These are phyloP conservation scores for Fusarium stilboides DNA, from an alignment of 2,329 filamentous ascomycete genomes.

Conservation along the genomic window DNA sequence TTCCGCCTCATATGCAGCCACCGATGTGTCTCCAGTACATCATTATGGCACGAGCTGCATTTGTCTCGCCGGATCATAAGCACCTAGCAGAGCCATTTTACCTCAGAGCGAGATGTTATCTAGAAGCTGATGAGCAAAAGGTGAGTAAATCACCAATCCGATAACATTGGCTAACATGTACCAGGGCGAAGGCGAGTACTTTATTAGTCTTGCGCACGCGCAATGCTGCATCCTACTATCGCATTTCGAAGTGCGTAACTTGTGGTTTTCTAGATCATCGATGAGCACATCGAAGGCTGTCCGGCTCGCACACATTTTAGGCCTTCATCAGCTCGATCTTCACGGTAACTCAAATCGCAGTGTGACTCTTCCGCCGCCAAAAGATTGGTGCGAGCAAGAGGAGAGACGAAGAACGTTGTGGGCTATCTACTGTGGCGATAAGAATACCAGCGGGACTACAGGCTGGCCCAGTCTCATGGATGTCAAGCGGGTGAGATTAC, in stretches of 20 bases:
- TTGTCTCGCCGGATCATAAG: constrained; percentile 23
- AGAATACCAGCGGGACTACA: constrained; percentile 86
- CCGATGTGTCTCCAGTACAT: constrained; percentile 49
- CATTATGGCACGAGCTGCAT: constrained; percentile 41
- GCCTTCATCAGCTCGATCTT: constrained; percentile 81
- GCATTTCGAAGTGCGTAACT: constrained; percentile 83
- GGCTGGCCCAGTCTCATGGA: constrained; percentile 89
- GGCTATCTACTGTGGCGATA: constrained; percentile 83
- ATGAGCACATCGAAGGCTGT: constrained; percentile 80
- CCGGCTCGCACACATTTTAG: constrained; percentile 83
- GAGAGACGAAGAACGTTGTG: constrained; percentile 87
- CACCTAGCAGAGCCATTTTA: constrained; percentile 41
- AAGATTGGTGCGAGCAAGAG: constrained; percentile 80
- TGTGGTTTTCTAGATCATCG: constrained; percentile 87
- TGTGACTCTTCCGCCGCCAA: constrained; percentile 78
- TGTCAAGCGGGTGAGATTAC: constrained; percentile 69
- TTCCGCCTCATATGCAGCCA: constrained; percentile 47
- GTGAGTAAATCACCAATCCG: neutral
- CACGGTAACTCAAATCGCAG: constrained; percentile 70
- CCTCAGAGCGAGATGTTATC: constrained; percentile 41
- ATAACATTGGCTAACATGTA: neutral
- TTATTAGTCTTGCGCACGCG: constrained; percentile 75
- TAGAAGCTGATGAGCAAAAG: constrained; percentile 47
- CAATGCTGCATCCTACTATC: constrained; percentile 82
- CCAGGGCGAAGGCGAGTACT: constrained; percentile 47